Evolutionary conservation across 768 basidiomycete species (phyloP), one percentile per base, ranked within the genome.

Genomic region (Xerocomus potaroensis): DNA sequence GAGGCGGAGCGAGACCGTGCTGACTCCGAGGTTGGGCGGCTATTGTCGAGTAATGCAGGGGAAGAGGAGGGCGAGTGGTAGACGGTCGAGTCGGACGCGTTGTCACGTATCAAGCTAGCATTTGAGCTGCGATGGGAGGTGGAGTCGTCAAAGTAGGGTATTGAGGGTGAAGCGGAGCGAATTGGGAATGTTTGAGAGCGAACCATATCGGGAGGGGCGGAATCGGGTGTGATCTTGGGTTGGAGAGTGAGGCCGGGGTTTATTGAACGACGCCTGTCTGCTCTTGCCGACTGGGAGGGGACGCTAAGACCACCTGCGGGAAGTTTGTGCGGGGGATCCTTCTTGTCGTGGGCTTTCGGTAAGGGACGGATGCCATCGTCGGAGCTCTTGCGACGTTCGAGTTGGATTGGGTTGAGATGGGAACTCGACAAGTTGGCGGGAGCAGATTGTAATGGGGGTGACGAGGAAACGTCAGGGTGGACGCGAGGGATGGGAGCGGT

Each of bases 211-310:
- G 54, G 43, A n/a, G 53, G 52, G 9, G 53, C 46, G 23, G 54
- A 48, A 41, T 52, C 53, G 19, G 56, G 50, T 2, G 38, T 1
- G 4, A 54, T 47, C 12, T 53, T 54, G 29, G 49, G 45, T 18
- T 62, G 69, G 49, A 78, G 65, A 7, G 69, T 58, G 35, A 74
- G 60, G 4, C 61, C 72, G 1, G 81, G 81, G 46, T 79, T 81
- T 50, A 81, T 80, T 4, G 80, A 81, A 18, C 74, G 66, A 11
- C 80, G 67, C 36, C 71, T 74, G 21, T 75, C 76, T 0, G 69
- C 65, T 29, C 75, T 70, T 5, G 64, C 63, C 0, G 67, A 67
- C 7, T 50, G 50, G 15, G 50, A 45, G 34, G 72, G 54, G 41
- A 69, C 57, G 41, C 56, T 48, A 37, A 68, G 58, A 18, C 52